Evolutionary conservation across 2,329 filamentous ascomycete species (phyloP).

Genomic region (Cordyceps pruinosa): DNA sequence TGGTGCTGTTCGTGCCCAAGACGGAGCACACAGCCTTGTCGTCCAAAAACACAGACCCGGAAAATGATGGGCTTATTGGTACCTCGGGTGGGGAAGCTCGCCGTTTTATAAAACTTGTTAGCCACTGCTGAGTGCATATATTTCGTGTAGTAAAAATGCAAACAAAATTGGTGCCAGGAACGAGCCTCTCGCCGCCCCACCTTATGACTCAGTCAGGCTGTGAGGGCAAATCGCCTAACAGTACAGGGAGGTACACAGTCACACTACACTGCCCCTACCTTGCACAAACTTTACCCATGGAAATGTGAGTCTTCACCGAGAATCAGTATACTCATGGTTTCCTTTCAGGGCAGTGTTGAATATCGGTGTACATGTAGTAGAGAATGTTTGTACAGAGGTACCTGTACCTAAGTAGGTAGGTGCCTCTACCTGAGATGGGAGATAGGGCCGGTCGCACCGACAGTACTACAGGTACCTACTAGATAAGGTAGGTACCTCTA

Average conservation of each 20-base stretch:
- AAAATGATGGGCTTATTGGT: neutral
- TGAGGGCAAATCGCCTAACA: neutral
- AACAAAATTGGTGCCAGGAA: constrained; percentile 1
- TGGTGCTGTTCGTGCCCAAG: neutral
- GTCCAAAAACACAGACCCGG: neutral
- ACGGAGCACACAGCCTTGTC: neutral
- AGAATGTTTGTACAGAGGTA: too few species aligned
- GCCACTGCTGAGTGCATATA: too few species aligned
- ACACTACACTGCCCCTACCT: too few species aligned
- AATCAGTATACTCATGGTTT: neutral
- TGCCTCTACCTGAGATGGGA: too few species aligned
- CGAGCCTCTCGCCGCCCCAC: constrained; percentile 2
- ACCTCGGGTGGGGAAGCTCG: neutral
- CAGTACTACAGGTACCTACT: too few species aligned
- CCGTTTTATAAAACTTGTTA: neutral
- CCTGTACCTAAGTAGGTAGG: too few species aligned
- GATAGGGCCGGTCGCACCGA: too few species aligned
- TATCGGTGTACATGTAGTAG: too few species aligned
- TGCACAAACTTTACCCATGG: neutral
- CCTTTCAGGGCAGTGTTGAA: too few species aligned
- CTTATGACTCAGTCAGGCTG: constrained; percentile 9
- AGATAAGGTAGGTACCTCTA: too few species aligned
- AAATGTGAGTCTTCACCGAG: constrained; percentile 2
- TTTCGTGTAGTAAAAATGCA: too few species aligned
- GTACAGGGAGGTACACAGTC: too few species aligned